phyloP scores from a whole-genome alignment of 2,329 filamentous ascomycete species.

The Colletotrichum sidae region DNA sequence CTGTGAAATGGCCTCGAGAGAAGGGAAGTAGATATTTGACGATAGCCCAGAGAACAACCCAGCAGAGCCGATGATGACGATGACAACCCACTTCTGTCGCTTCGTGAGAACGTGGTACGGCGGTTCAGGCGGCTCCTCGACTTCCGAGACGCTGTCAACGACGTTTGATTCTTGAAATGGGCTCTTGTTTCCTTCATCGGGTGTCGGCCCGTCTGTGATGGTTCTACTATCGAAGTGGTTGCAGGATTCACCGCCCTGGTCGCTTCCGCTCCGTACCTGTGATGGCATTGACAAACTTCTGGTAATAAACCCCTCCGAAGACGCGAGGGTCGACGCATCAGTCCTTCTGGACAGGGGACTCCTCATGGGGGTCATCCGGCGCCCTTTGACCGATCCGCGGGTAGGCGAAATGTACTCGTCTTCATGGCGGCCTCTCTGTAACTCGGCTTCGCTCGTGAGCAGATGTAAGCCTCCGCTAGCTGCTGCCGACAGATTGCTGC shows the following conservation, averaged over 20 bases:
- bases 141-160: neutral
- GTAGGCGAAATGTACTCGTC: conserved; percentile 13
- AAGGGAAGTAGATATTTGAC: conserved; percentile 63
- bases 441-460: conserved; percentile 21
- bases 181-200: conserved; percentile 13
- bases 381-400: neutral
- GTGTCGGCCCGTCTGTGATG: neutral
- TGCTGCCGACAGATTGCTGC: conserved; percentile 15
- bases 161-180: neutral
- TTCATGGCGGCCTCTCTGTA: neutral
- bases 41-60: conserved; percentile 65
- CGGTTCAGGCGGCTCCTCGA: neutral
- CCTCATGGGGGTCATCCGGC: neutral
- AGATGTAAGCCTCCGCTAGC: conserved; percentile 8
- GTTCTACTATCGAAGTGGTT: conserved; percentile 8
- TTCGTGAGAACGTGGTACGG: conserved; percentile 50
- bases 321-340: neutral
- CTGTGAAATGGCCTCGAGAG: conserved; percentile 51
- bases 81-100: conserved; percentile 57
- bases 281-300: conserved; percentile 10
- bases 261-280: neutral
- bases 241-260: neutral
- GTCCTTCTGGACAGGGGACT: neutral
- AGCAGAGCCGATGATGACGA: conserved; percentile 61
- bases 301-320: neutral